phyloP scores from a whole-genome alignment of 2,329 filamentous ascomycete genomes.

The Penicillium nordicum region DNA sequence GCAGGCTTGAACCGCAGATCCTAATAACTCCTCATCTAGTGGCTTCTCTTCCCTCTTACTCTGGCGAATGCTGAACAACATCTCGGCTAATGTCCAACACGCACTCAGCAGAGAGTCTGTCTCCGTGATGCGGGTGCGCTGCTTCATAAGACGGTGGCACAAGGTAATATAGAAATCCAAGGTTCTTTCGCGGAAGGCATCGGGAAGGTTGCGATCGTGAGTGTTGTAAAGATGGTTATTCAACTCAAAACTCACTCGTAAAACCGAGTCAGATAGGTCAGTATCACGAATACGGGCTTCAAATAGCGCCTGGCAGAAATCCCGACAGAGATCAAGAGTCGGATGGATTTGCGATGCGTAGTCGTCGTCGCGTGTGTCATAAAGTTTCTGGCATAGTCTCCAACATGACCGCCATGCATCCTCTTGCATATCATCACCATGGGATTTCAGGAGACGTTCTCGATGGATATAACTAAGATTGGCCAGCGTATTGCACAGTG shows the following conservation, averaged over 20 bases:
- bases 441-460: conserved; percentile 71
- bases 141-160: conserved; percentile 95
- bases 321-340: conserved; percentile 81
- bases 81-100: conserved; percentile 88
- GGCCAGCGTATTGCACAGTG: conserved; percentile 84
- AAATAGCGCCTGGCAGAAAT: conserved; percentile 89
- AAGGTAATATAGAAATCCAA: conserved; percentile 92
- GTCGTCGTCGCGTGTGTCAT: conserved; percentile 72
- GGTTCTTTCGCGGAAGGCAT: conserved; percentile 83
- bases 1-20: conserved; percentile 85
- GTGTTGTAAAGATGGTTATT: conserved; percentile 95
- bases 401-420: conserved; percentile 92
- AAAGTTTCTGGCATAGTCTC: conserved; percentile 86
- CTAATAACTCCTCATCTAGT: conserved; percentile 77
- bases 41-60: conserved; percentile 69
- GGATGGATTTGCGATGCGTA: conserved; percentile 65
- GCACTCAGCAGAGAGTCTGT: conserved; percentile 79
- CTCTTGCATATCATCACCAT: conserved; percentile 74
- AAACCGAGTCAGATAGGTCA: conserved; percentile 76
- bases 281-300: conserved; percentile 76
- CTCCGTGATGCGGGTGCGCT: conserved; percentile 72
- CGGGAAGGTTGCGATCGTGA: conserved; percentile 77
- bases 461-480: conserved; percentile 80
- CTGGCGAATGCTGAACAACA: conserved; percentile 86
- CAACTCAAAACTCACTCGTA: conserved; percentile 89